Evolutionary conservation across 768 basidiomycete genomes (phyloP), one percentile per base, ranked within the genome.

Genomic region (Mycena metata): DNA sequence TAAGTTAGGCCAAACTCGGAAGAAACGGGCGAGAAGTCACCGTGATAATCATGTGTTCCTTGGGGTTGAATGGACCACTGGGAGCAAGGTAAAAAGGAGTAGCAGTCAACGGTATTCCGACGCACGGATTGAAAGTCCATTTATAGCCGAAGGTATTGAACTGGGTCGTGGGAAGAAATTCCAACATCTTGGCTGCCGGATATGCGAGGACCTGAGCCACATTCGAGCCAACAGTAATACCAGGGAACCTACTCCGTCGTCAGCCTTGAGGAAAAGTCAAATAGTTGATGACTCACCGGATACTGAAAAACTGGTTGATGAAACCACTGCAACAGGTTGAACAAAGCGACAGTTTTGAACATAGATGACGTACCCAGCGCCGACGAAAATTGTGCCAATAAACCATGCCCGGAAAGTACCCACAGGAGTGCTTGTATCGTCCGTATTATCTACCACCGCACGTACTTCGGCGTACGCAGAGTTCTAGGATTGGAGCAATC

Each of bases 401-500:
- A 78, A 58, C 77, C 77, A 80, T 72, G 82, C 78, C 50, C 87
- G 82, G 79, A 89, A 84, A 0, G 88, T 90, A 69, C 82, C 86
- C 33, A 83, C 84, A 1, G 82, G 81, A 67, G 88, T 83, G 3
- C 78, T 77, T 2, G 86, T 80, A 67, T 90, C 89, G 70, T 90
- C 89, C 17, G 83, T 79, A 50, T 84, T 89, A 16, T 86, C 78
- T 0, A 90, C 86, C 19, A 89, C 86, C 7, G 90, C 88, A 45
- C 88, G 83, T 19, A 90, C 90, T 73, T 90, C 89, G 0, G 90
- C 80, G 65, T 89, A 89, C 9, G 88, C 85, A 5, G 88, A 89
- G 72, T 91, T 75, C 72, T 74, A n/a, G 16, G 10, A 47, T n/a
- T 41, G n/a, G 21, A 26, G 50, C 9, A 5, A 23, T 12, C 3